Conservation (phyloP, 2,329 filamentous ascomycete species). For the Pseudovirgaria hyperparasitica region DNA sequence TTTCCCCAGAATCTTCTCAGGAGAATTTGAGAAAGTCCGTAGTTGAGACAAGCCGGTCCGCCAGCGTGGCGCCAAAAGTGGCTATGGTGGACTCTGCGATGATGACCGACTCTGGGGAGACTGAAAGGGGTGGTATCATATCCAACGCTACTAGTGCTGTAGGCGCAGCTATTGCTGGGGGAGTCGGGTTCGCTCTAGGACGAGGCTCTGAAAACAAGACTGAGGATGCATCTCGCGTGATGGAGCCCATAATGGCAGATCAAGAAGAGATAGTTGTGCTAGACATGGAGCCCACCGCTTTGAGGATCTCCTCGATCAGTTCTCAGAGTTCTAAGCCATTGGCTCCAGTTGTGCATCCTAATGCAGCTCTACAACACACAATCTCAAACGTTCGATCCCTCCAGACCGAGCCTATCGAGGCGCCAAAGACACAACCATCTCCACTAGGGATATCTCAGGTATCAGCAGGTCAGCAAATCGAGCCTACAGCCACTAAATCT, state of each 20-base stretch:
- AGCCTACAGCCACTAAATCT: too few species aligned
- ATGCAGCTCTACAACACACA: conserved; percentile 6
- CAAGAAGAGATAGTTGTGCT: not conserved
- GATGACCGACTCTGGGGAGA: conserved; percentile 49
- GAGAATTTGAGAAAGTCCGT: conserved; percentile 13
- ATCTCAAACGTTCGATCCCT: conserved; percentile 7
- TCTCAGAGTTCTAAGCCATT: conserved; percentile 9
- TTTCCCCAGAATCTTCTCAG: conserved; percentile 20
- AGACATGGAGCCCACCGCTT: conserved; percentile 4
- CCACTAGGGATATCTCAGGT: conserved; percentile 9
- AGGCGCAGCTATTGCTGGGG: conserved; percentile 8
- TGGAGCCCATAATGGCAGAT: not conserved
- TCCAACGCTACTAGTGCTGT: conserved; percentile 11
- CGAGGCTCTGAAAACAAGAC: conserved; percentile 2
- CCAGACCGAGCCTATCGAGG: conserved; percentile 10
- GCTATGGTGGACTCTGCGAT: conserved; percentile 47
- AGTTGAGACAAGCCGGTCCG: conserved; percentile 1
- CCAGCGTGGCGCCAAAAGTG: conserved; percentile 10
- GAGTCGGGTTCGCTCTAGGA: conserved; percentile 13
- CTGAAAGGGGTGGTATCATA: conserved; percentile 6
- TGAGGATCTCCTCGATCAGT: conserved; percentile 8
- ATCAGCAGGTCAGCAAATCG: conserved; percentile 16
- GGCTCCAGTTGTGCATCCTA: too few species aligned
- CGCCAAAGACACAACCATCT: conserved; percentile 10
- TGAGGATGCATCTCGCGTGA: too few species aligned